Base-by-base conservation (phyloP, 441 rosid genomes). In the Gossypium lobatum region DNA sequence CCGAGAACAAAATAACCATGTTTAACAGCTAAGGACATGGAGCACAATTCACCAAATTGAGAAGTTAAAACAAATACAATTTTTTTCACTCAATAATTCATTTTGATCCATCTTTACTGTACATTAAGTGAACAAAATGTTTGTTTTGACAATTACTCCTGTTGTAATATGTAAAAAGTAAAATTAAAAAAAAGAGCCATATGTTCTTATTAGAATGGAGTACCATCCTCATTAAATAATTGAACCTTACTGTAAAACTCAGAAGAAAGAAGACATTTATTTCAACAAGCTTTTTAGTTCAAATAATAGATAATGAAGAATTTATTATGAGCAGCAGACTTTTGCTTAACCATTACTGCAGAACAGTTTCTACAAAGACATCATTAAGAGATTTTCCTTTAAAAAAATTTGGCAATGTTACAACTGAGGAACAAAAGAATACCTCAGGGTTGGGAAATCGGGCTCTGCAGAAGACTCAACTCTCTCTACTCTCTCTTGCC, bases 371-470 rank as follows among this genome's bases (percentile, higher is more conserved):
- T 46, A 65, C 58, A 48, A 14, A 46, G 58, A 66, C 57, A 39
- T 4, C 13, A 69, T 20, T 28, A n/a, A 46, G 31, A 16, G 16
- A 23, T 58, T 25, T 25, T 59, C 16, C 26, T 25, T 59, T 25
- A 75, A 52, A 13, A 48, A 20, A 2, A 10, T 17, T 18, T 4
- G 23, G n/a, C 7, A 6, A 39, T 31, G 7, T 42, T 31, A 74
- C 55, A 71, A 64, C 13, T 37, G 37, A 71, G 60, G 26, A 71
- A 61, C 20, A 10, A 68, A 71, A 42, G 79, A 65, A 46, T 84
- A 93, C 99, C 97, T 96, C 79, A 96, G 79, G 17, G 97, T 85
- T 69, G 98, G 97, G 77, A 90, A 90, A 68, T 96, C 99, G 37
- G 98, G 77, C 77, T 93, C 97, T 20, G 84, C 87, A 72, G 97